Conservation (phyloP, 2,329 filamentous ascomycete species). For the Fusarium hainanense region DNA sequence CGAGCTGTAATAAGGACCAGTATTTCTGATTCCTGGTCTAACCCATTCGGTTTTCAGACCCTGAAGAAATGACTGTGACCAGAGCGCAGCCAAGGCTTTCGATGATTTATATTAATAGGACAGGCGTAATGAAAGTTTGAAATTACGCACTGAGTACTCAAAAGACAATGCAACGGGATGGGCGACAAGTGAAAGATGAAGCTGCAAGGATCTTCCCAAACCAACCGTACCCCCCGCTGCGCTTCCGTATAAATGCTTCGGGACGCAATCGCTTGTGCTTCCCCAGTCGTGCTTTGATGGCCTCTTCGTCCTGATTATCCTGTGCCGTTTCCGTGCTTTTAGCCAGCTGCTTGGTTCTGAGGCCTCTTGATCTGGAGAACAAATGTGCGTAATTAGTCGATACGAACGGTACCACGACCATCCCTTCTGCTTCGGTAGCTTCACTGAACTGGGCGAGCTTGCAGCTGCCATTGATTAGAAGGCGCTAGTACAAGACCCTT, state of each 20-base stretch:
- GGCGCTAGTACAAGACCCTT: slow-evolving; percentile 32
- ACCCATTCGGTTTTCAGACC: slow-evolving; percentile 12
- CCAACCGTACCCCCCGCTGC: slow-evolving; percentile 29
- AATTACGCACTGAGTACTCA: slow-evolving; percentile 27
- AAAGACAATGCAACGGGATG: slow-evolving; percentile 30
- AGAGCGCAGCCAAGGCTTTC: slow-evolving; percentile 11
- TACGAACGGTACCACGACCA: slow-evolving; percentile 3
- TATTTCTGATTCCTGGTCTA: slow-evolving; percentile 13
- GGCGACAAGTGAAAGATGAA: slow-evolving; percentile 33
- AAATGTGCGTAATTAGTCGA: not conserved
- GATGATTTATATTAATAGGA: slow-evolving; percentile 2
- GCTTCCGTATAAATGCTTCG: slow-evolving; percentile 37
- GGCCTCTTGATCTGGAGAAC: not conserved
- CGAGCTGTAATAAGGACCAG: slow-evolving; percentile 19
- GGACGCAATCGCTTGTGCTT: slow-evolving; percentile 17
- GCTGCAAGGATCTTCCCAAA: slow-evolving; percentile 39
- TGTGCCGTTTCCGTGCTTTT: slow-evolving; percentile 21
- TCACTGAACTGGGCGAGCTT: slow-evolving; percentile 13
- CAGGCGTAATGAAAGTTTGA: slow-evolving; percentile 24
- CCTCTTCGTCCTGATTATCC: slow-evolving; percentile 7
- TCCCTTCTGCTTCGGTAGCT: slow-evolving; percentile 12
- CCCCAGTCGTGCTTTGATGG: slow-evolving; percentile 17
- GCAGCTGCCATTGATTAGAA: not conserved
- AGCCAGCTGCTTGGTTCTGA: not conserved
- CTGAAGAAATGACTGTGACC: not conserved